Evolutionary conservation across 1,284 basidiomycete species (phyloP).

Genomic region (Albatrellus sp.): DNA sequence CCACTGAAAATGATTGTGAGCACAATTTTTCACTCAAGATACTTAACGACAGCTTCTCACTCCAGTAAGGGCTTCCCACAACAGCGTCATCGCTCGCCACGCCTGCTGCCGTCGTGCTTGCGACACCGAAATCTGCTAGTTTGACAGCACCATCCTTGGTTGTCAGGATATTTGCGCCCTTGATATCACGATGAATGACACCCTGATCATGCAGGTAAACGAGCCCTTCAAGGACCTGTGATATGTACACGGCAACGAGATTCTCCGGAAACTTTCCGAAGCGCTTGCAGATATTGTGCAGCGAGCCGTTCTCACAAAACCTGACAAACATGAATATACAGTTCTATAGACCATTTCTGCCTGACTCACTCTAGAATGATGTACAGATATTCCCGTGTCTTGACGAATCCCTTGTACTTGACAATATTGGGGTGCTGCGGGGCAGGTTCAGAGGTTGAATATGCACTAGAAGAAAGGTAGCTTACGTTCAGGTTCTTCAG

Average conservation of each 20-base stretch:
- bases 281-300: constrained; percentile 90
- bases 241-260: constrained; percentile 92
- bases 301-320: constrained; percentile 96
- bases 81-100: constrained; percentile 76
- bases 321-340: constrained; percentile 23
- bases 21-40: constrained; percentile 13
- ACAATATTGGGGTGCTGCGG: constrained; percentile 85
- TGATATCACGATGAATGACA: constrained; percentile 98
- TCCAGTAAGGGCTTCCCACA: constrained; percentile 97
- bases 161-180: constrained; percentile 95
- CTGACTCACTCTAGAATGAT: constrained; percentile 79
- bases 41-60: constrained; percentile 30
- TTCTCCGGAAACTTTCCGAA: constrained; percentile 98
- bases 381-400: constrained; percentile 87
- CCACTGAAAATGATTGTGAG: constrained; percentile 45
- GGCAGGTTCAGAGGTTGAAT: constrained; percentile 3
- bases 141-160: constrained; percentile 97
- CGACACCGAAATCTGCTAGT: constrained; percentile 90
- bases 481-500: constrained; percentile 89
- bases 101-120: constrained; percentile 53
- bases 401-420: constrained; percentile 97
- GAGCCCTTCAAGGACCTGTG: constrained; percentile 85
- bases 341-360: not conserved
- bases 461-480: constrained; percentile 5
- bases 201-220: constrained; percentile 95